Percentiles rank a stretch among this genome's conserved stretches.
Conservation (phyloP, 345 rosid species). For the Euphorbia tirucalli region DNA sequence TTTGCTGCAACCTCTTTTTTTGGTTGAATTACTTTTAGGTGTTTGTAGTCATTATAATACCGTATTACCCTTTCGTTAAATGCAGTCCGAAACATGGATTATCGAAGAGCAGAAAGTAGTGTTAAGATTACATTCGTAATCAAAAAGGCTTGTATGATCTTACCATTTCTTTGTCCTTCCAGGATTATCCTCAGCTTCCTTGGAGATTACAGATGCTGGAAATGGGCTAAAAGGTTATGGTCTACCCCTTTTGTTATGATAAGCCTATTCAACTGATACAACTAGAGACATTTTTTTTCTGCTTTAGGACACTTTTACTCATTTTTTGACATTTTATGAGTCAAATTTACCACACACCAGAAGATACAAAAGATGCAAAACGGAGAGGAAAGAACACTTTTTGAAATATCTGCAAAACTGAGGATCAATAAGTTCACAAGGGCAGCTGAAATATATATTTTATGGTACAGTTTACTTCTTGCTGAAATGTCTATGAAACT, state of each 20-base stretch:
- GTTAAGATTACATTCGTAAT: neutral
- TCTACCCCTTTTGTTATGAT: neutral
- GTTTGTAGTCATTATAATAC: too few relatives aligned
- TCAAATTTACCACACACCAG: neutral
- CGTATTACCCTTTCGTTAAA: too few relatives aligned
- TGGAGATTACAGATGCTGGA: conserved; percentile 61
- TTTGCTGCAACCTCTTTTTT: neutral
- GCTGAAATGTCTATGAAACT: too few relatives aligned
- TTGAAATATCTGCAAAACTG: neutral
- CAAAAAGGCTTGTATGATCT: too few relatives aligned
- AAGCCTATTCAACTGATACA: neutral
- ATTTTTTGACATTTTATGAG: neutral
- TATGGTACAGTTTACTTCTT: too few relatives aligned
- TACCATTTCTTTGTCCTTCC: conserved; percentile 14
- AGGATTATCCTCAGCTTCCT: conserved; percentile 87
- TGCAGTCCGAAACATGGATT: neutral
- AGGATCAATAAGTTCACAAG: neutral
- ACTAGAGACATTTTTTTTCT: neutral
- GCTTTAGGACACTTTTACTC: neutral
- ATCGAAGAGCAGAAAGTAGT: neutral
- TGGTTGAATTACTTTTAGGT: neutral
- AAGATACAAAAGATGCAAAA: neutral
- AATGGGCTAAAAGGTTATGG: conserved; percentile 46
- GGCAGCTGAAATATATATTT: neutral
- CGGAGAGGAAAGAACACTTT: neutral